A percentile compares a stretch with the other conserved stretches of the same genome.
These are phyloP conservation scores for Penicillium sp. DNA, from an alignment of 2,329 filamentous ascomycete species.

Conservation along the genomic window DNA sequence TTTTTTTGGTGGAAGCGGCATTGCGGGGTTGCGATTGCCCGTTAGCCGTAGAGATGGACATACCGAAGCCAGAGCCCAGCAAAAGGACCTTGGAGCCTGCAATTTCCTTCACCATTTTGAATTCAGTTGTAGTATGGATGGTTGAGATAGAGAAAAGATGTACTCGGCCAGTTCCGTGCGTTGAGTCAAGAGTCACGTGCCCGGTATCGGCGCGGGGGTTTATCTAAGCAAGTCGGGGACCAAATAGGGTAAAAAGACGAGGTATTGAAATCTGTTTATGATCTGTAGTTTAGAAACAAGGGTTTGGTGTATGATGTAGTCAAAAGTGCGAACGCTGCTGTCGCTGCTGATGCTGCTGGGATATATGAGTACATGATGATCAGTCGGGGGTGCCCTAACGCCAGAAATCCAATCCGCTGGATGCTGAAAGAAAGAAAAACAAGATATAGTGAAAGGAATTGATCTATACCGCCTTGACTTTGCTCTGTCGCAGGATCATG, in stretches of 20 bases:
- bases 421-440: constrained; percentile 16
- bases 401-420: constrained; percentile 20
- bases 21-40: constrained; percentile 18
- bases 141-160: constrained; percentile 11
- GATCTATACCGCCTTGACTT: constrained; percentile 31
- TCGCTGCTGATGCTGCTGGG: constrained; percentile 17
- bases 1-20: constrained; percentile 1
- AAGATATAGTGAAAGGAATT: constrained; percentile 7
- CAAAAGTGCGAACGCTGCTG: constrained; percentile 9
- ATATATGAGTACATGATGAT: constrained; percentile 12
- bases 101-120: constrained; percentile 35
- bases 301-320: constrained; percentile 1
- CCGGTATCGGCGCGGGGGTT: constrained; percentile 26
- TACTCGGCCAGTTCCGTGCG: constrained; percentile 11
- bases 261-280: background rate
- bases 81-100: constrained; percentile 39
- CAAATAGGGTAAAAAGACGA: background rate
- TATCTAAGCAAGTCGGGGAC: constrained; percentile 9
- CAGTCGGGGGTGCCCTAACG: constrained; percentile 9
- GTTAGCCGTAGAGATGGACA: constrained; percentile 3
- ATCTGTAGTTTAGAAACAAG: background rate
- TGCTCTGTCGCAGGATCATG: constrained; percentile 18
- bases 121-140: constrained; percentile 13
- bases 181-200: constrained; percentile 27
- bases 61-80: constrained; percentile 38